Evolutionary conservation across 2,329 filamentous ascomycete genomes (phyloP).

Genomic region (Xylaria sp.): DNA sequence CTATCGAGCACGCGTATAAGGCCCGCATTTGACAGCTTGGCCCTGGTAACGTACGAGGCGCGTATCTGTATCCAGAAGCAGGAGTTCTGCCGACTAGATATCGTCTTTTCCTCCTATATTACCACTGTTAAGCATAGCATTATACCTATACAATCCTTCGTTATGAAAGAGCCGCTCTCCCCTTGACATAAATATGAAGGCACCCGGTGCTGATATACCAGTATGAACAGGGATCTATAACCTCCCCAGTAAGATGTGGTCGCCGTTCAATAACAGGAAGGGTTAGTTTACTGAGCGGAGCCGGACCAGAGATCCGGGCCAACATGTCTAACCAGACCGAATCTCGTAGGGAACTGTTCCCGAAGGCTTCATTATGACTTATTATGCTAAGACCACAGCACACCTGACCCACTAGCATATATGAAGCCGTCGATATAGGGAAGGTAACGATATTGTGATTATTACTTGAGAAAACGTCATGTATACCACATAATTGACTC

Average conservation of each 20-base stretch:
- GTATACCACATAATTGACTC: neutral
- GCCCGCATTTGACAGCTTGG: slow-evolving; percentile 34
- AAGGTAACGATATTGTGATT: neutral
- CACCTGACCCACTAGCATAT: neutral
- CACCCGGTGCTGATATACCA: neutral
- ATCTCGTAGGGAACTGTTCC: slow-evolving; percentile 1
- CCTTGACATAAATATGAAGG: slow-evolving; percentile 14
- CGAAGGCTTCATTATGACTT: neutral
- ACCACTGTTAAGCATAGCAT: neutral
- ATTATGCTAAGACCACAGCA: no score
- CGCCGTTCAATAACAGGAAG: neutral
- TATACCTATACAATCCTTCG: neutral
- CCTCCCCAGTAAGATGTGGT: slow-evolving; percentile 7
- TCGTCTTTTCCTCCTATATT: slow-evolving; percentile 1
- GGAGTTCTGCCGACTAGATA: slow-evolving; percentile 14
- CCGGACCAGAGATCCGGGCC: slow-evolving; percentile 13
- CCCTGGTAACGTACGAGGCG: slow-evolving; percentile 1
- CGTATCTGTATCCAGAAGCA: slow-evolving; percentile 11
- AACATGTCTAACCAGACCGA: neutral
- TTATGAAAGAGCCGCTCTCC: neutral
- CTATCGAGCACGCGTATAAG: slow-evolving; percentile 17
- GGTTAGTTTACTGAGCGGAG: slow-evolving; percentile 1
- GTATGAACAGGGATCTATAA: neutral
- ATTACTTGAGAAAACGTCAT: neutral
- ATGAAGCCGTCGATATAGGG: neutral